Evolutionary conservation across 208 protist species (phyloP).

Genomic region (Pavlovales sp.): DNA sequence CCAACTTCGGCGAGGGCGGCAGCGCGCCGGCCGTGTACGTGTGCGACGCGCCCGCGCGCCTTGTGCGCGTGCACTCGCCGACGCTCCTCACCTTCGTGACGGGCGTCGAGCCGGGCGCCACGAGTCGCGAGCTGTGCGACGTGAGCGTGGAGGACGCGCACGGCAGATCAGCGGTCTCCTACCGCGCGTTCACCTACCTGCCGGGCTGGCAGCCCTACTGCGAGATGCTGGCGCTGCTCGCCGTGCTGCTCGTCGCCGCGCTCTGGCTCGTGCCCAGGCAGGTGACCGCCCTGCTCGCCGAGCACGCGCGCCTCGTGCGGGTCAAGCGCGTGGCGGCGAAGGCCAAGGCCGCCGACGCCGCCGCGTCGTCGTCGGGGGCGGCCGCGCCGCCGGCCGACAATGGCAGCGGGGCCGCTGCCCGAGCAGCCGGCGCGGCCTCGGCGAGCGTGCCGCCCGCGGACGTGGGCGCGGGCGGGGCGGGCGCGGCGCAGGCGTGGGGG

Average conservation of each 20-base stretch:
- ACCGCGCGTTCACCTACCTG: not conserved
- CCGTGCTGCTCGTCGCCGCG: not conserved
- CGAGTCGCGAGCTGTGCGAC: not conserved
- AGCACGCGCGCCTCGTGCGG: too few species aligned
- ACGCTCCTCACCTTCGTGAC: not conserved
- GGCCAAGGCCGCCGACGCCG: too few species aligned
- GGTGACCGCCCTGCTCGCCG: too few species aligned
- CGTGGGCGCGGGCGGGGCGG: too few species aligned
- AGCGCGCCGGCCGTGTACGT: not conserved
- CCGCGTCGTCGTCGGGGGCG: too few species aligned
- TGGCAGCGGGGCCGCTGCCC: too few species aligned
- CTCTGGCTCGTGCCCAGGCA: too few species aligned
- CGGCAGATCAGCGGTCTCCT: not conserved
- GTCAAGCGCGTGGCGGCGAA: too few species aligned
- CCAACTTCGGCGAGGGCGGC: not conserved
- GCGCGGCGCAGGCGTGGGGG: too few species aligned
- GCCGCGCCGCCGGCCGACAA: too few species aligned
- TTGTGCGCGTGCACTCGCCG: not conserved
- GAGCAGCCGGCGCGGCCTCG: too few species aligned
- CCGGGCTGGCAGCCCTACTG: not conserved
- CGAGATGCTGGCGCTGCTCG: not conserved
- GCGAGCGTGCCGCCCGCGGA: too few species aligned
- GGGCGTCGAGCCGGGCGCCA: not conserved
- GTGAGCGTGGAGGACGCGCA: not conserved
- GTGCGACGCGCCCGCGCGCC: not conserved